Conservation (phyloP, 257 asterid species). For the Jacaranda copaia region DNA sequence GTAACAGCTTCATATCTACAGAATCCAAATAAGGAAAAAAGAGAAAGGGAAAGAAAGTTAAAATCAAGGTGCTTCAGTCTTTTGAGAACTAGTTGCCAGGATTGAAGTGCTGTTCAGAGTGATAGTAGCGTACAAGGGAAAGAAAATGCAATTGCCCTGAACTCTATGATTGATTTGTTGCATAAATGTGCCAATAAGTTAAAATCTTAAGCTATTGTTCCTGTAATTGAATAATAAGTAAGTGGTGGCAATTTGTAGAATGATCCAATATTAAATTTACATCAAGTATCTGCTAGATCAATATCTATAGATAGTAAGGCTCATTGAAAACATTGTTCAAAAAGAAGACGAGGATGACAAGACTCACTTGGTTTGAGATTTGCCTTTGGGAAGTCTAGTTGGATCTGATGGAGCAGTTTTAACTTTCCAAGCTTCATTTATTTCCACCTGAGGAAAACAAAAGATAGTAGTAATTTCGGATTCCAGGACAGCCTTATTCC, state of each 20-base stretch:
- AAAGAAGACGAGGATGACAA: constrained; percentile 14
- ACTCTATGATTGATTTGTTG: constrained; percentile 15
- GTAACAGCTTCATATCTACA: constrained; percentile 69
- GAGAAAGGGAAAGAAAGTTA: constrained; percentile 11
- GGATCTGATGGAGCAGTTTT: constrained; percentile 67
- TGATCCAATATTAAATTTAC: constrained; percentile 1
- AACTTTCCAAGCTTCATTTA: constrained; percentile 93
- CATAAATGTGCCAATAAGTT: background rate
- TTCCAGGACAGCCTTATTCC: constrained; percentile 12
- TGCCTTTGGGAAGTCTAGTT: constrained; percentile 72
- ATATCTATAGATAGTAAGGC: constrained; percentile 2
- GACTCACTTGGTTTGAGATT: constrained; percentile 81
- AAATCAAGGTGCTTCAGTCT: constrained; percentile 14
- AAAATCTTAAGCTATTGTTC: background rate
- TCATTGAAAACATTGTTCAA: constrained; percentile 8
- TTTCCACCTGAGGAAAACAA: constrained; percentile 65
- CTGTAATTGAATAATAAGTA: background rate
- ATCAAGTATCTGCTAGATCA: constrained; percentile 2
- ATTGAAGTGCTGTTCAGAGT: background rate
- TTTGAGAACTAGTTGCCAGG: constrained; percentile 3
- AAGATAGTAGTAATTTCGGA: constrained; percentile 13
- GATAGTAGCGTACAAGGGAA: background rate
- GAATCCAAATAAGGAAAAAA: background rate
- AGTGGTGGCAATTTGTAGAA: background rate
- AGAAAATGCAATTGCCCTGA: constrained; percentile 11